These are phyloP conservation scores for Rhamnella rubrinervis DNA, from an alignment of 331 rosid genomes.

Conservation along the genomic window DNA sequence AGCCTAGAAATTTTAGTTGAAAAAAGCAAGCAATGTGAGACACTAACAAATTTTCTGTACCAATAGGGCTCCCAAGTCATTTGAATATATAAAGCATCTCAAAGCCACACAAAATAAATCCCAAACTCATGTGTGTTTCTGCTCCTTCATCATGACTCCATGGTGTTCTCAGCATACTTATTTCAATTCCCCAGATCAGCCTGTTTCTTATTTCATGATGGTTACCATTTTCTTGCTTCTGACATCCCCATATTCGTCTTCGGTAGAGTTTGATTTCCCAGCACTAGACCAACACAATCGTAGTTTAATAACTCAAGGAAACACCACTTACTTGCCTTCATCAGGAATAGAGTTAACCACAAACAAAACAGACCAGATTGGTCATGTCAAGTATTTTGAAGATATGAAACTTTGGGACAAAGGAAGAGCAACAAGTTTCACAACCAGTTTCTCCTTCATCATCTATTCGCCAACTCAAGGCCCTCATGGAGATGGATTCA, in stretches of 20 bases:
- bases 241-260: constrained; percentile 19
- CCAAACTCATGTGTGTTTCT: too few species aligned
- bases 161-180: too few species aligned
- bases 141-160: too few species aligned
- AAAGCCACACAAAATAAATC: too few species aligned
- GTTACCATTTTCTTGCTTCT: constrained; percentile 14
- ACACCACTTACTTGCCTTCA: not conserved
- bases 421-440: constrained; percentile 24
- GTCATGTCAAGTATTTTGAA: constrained; percentile 21
- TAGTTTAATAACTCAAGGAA: constrained; percentile 11
- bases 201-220: too few species aligned
- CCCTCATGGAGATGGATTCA: constrained; percentile 31
- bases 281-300: constrained; percentile 1
- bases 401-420: constrained; percentile 35
- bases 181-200: too few species aligned
- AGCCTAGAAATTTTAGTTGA: too few species aligned
- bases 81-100: too few species aligned
- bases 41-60: too few species aligned
- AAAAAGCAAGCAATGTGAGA: too few species aligned
- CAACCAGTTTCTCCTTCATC: constrained; percentile 31
- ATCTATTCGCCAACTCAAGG: constrained; percentile 24
- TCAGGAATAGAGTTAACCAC: constrained; percentile 26
- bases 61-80: too few species aligned
- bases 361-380: constrained; percentile 21
- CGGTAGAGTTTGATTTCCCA: constrained; percentile 27